Conservation (phyloP, 805 yeast species). For the Kluyveromyces wickerhamii region DNA sequence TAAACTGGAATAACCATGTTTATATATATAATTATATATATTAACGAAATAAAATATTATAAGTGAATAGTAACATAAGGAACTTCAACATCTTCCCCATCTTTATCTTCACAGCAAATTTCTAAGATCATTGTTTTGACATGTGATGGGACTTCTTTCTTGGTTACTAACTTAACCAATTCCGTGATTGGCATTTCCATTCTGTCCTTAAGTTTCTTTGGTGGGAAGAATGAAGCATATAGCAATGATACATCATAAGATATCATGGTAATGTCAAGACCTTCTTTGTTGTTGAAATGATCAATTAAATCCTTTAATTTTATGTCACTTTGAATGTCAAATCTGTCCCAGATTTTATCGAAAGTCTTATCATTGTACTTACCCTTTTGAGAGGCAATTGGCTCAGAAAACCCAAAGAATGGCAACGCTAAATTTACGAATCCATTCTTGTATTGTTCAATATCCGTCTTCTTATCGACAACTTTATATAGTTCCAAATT, state of each 20-base stretch:
- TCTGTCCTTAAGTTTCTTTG: slow-evolving; percentile 80
- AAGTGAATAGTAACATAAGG: slow-evolving; percentile 73
- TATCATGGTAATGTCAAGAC: slow-evolving; percentile 82
- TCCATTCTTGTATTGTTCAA: slow-evolving; percentile 89
- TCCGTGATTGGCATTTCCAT: slow-evolving; percentile 58
- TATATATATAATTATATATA: not conserved
- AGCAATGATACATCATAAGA: slow-evolving; percentile 84
- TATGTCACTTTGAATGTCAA: slow-evolving; percentile 69
- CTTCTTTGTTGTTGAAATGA: slow-evolving; percentile 73
- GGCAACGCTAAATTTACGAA: slow-evolving; percentile 89
- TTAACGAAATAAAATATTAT: slow-evolving; percentile 13
- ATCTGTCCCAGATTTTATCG: slow-evolving; percentile 94
- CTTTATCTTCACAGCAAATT: slow-evolving; percentile 83
- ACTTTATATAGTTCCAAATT: slow-evolving; percentile 89
- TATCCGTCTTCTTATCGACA: slow-evolving; percentile 60
- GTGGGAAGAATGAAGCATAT: slow-evolving; percentile 91
- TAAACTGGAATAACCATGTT: no score
- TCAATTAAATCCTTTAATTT: slow-evolving; percentile 68
- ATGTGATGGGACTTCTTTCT: slow-evolving; percentile 69
- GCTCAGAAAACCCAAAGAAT: slow-evolving; percentile 95
- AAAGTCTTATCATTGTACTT: slow-evolving; percentile 70
- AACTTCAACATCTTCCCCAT: slow-evolving; percentile 93
- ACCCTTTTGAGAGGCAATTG: slow-evolving; percentile 76
- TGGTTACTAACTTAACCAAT: slow-evolving; percentile 75
- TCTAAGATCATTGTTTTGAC: slow-evolving; percentile 77